Conservation (phyloP, 176 grass and related monocot species). For the Calamus simplicifolius region DNA sequence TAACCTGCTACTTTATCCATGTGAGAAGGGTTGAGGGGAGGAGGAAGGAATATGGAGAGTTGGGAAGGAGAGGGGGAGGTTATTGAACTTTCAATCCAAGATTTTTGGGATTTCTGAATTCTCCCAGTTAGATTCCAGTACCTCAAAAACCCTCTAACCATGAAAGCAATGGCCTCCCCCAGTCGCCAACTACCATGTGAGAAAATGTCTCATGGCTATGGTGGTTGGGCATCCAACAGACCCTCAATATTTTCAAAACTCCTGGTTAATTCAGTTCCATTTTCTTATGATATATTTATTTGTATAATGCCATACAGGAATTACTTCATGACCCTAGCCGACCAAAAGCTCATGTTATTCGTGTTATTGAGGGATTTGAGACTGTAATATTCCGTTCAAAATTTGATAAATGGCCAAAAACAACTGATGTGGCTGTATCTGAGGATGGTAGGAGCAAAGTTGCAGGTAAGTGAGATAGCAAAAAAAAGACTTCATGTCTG, state of each 20-base stretch:
- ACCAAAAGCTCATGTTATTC: conserved; percentile 65
- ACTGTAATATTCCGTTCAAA: conserved; percentile 77
- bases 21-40: background rate
- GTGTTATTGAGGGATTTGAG: conserved; percentile 98
- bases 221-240: background rate
- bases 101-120: no score
- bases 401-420: conserved; percentile 91
- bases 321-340: conserved; percentile 49
- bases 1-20: background rate
- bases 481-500: no score
- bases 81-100: no score
- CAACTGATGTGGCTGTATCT: conserved; percentile 79
- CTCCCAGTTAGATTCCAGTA: no score
- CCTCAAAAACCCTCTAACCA: no score
- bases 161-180: no score
- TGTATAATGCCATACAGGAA: conserved; percentile 48
- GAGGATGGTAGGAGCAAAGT: conserved; percentile 99
- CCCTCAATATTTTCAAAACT: background rate
- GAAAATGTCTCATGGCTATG: no score
- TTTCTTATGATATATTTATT: background rate
- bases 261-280: background rate
- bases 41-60: background rate
- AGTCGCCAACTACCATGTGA: no score
- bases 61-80: no score
- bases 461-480: conserved; percentile 44